phyloP scores from a whole-genome alignment of 192 early-diverging fungal genomes.

The Diversispora eburnea region DNA sequence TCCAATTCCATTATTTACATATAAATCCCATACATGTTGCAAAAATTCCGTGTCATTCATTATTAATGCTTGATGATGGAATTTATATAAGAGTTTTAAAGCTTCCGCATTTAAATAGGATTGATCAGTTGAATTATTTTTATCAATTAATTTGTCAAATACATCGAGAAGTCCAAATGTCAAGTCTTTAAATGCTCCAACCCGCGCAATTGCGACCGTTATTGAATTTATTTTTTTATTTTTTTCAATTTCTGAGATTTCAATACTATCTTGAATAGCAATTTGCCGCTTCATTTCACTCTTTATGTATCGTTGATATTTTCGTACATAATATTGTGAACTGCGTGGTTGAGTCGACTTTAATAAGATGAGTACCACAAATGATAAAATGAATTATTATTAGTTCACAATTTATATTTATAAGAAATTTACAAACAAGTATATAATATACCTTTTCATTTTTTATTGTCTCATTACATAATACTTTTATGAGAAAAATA shows the following conservation, averaged over 20 bases:
- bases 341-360: no score
- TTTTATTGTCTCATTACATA: no score
- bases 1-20: background rate
- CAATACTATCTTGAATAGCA: background rate
- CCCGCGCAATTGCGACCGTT: background rate
- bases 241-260: background rate
- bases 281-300: background rate
- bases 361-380: no score
- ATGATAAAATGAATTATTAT: no score
- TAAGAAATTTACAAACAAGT: no score
- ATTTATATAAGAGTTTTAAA: background rate
- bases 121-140: background rate
- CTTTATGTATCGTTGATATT: constrained; percentile 1
- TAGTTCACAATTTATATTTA: no score
- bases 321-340: background rate
- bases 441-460: no score
- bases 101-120: background rate
- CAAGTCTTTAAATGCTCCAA: background rate
- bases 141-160: constrained; percentile 1
- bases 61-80: background rate
- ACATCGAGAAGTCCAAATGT: background rate
- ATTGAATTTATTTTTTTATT: background rate
- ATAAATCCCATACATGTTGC: background rate
- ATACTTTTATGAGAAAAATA: no score
- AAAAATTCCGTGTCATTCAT: constrained; percentile 7